Evolutionary conservation across 768 basidiomycete species (phyloP).

Genomic region (Amanita fuliginea): DNA sequence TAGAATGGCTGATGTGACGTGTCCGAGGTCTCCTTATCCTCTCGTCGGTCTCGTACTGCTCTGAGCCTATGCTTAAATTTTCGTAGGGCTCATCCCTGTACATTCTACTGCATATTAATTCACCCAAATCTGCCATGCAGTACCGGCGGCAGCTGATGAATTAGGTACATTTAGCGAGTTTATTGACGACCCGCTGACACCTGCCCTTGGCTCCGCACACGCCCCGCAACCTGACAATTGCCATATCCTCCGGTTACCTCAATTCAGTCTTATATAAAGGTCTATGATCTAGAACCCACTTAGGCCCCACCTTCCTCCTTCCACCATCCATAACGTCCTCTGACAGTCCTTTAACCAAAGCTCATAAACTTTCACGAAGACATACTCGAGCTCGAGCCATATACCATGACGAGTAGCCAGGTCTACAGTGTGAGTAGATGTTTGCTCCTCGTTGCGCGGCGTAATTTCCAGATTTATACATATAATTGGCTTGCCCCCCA

Average conservation of each 20-base stretch:
- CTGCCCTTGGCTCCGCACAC: slow-evolving; percentile 3
- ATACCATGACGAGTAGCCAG: slow-evolving; percentile 16
- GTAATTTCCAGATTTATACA: not conserved
- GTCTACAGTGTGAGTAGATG: slow-evolving; percentile 17
- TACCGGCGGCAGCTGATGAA: slow-evolving; percentile 6
- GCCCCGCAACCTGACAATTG: slow-evolving; percentile 13
- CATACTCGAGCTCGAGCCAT: not conserved
- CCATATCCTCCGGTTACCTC: slow-evolving; percentile 16
- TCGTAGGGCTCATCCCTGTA: not conserved
- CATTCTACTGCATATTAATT: not conserved
- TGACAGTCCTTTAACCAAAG: not conserved
- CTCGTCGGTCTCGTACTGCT: not conserved
- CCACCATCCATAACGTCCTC: slow-evolving; percentile 6
- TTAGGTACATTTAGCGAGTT: slow-evolving; percentile 1
- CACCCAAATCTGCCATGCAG: not conserved
- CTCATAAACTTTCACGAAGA: not conserved
- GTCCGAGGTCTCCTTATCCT: not conserved
- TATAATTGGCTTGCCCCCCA: not conserved
- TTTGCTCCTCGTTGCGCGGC: not conserved
- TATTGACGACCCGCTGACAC: slow-evolving; percentile 6
- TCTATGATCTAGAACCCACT: slow-evolving; percentile 14
- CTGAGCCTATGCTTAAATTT: not conserved
- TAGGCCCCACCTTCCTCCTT: slow-evolving; percentile 9
- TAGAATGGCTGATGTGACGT: slow-evolving; percentile 1
- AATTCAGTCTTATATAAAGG: slow-evolving; percentile 17